Evolutionary conservation across 148 eudicot species (phyloP).

Genomic region (Persicaria maculosa): DNA sequence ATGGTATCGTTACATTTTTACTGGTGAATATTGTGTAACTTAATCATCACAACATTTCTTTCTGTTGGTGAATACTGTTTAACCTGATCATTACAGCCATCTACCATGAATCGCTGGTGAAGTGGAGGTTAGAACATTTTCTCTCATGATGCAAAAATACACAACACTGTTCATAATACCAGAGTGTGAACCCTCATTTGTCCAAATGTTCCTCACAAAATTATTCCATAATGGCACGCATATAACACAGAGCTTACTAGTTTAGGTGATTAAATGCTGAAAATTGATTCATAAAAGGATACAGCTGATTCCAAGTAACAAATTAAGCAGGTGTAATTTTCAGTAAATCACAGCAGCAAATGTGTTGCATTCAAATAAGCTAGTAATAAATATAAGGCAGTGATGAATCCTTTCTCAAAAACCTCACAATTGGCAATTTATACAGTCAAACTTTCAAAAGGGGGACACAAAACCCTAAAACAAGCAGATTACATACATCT

Average conservation of each 20-base stretch:
- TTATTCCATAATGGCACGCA: not conserved
- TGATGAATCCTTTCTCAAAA: not conserved
- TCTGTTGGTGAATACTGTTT: not conserved
- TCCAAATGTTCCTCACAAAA: not conserved
- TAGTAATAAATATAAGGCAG: not conserved
- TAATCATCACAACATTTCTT: not conserved
- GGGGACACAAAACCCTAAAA: not conserved
- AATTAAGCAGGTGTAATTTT: not conserved
- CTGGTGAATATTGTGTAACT: not conserved
- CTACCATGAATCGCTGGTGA: not conserved
- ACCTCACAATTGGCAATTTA: not conserved
- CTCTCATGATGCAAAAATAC: not conserved
- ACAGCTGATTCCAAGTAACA: not conserved
- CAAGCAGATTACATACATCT: not conserved
- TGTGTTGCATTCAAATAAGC: not conserved
- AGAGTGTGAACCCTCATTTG: not conserved
- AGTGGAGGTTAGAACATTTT: not conserved
- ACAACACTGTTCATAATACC: not conserved
- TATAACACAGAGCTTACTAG: not conserved
- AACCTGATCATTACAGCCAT: not conserved
- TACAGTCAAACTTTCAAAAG: not conserved
- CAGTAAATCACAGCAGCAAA: not conserved
- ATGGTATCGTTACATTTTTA: not conserved
- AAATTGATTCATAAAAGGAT: not conserved
- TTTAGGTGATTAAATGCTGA: not conserved